Percentiles rank a stretch among this genome's conserved stretches.
Evolutionary conservation across 495 filamentous ascomycete genomes (phyloP).

Genomic region (Podospora sp.): DNA sequence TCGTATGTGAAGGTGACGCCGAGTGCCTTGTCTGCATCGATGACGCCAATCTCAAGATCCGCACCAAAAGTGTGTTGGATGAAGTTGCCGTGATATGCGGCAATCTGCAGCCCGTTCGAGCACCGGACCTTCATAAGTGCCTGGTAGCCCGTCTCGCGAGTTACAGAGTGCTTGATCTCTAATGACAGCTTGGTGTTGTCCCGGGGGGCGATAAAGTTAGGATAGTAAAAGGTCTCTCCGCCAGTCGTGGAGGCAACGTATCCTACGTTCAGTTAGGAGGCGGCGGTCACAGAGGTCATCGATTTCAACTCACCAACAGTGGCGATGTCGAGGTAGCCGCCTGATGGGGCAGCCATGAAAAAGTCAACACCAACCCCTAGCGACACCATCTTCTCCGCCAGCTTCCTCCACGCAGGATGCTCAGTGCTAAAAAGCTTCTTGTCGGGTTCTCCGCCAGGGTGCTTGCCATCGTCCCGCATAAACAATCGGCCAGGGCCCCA

Average conservation of each 20-base stretch:
- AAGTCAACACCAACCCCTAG: slow-evolving; percentile 88
- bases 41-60: slow-evolving; percentile 89
- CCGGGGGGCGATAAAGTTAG: slow-evolving; percentile 86
- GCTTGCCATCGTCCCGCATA: slow-evolving; percentile 83
- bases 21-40: slow-evolving; percentile 92
- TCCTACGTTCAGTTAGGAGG: slow-evolving; percentile 40
- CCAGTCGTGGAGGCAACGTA: slow-evolving; percentile 78
- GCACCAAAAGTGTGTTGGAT: slow-evolving; percentile 91
- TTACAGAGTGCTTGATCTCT: slow-evolving; percentile 87
- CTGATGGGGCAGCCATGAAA: slow-evolving; percentile 87
- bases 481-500: slow-evolving; percentile 85
- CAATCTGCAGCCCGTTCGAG: slow-evolving; percentile 93
- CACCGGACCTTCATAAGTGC: slow-evolving; percentile 98
- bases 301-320: slow-evolving; percentile 73
- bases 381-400: slow-evolving; percentile 84
- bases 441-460: slow-evolving; percentile 84
- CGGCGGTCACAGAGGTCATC: background rate
- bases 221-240: slow-evolving; percentile 93
- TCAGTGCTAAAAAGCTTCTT: slow-evolving; percentile 91
- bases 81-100: slow-evolving; percentile 93
- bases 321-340: slow-evolving; percentile 90
- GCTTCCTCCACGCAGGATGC: slow-evolving; percentile 78
- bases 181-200: slow-evolving; percentile 81
- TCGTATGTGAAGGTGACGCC: slow-evolving; percentile 94
- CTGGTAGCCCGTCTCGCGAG: slow-evolving; percentile 91